These are phyloP conservation scores for Trametes versicolor DNA, from an alignment of 1,284 basidiomycete genomes.

Conservation along the genomic window DNA sequence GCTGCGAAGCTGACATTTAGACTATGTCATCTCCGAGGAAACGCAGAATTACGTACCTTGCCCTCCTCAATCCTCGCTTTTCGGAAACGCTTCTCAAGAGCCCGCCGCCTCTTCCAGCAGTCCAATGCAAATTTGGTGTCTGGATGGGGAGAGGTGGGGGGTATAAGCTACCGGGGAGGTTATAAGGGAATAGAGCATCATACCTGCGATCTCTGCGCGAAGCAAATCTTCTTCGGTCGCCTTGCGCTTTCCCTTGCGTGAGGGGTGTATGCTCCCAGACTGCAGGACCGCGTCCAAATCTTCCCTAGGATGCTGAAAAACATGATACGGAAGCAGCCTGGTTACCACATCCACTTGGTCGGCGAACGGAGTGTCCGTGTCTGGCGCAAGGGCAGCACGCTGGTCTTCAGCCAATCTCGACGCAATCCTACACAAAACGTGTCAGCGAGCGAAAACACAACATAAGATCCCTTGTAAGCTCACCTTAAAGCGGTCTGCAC, in stretches of 20 bases:
- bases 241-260: constrained; percentile 64
- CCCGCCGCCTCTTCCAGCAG: constrained; percentile 65
- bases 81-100: constrained; percentile 66
- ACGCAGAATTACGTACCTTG: constrained; percentile 54
- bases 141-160: constrained; percentile 30
- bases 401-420: constrained; percentile 70
- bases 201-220: constrained; percentile 66
- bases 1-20: constrained; percentile 50
- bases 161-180: constrained; percentile 1
- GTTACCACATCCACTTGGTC: constrained; percentile 68
- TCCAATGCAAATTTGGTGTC: constrained; percentile 76
- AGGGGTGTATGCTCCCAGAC: constrained; percentile 35
- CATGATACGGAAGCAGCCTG: constrained; percentile 78
- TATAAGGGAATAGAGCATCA: constrained; percentile 23
- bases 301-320: constrained; percentile 76
- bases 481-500: constrained; percentile 60
- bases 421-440: constrained; percentile 55
- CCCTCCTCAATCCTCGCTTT: constrained; percentile 61
- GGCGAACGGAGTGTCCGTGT: constrained; percentile 72
- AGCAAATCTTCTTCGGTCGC: constrained; percentile 54
- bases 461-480: constrained; percentile 21
- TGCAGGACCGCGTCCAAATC: constrained; percentile 54
- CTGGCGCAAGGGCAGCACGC: constrained; percentile 63
- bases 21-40: constrained; percentile 25
- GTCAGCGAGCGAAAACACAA: not conserved